Conservation (phyloP, 345 rosid species). For the Triadica sebifera region DNA sequence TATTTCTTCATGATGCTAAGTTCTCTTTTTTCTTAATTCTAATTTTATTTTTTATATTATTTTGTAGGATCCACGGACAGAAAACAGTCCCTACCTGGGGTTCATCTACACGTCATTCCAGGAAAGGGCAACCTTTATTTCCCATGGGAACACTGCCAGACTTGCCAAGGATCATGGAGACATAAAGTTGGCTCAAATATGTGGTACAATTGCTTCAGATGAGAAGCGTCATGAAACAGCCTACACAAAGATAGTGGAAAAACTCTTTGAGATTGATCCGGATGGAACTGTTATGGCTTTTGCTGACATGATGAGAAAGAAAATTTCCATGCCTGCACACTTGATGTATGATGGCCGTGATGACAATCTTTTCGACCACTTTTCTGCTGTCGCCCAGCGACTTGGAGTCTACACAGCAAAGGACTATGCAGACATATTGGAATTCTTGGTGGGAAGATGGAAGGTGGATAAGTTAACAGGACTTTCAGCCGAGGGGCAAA, state of each 20-base stretch:
- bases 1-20: neutral
- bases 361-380: conserved; percentile 69
- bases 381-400: conserved; percentile 79
- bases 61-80: conserved; percentile 72
- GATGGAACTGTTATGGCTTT: conserved; percentile 67
- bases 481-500: conserved; percentile 72
- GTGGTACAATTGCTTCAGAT: conserved; percentile 84
- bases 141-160: conserved; percentile 93
- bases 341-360: conserved; percentile 81
- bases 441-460: conserved; percentile 86
- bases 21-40: neutral
- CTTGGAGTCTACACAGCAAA: conserved; percentile 82
- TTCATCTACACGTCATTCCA: conserved; percentile 94
- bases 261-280: conserved; percentile 86
- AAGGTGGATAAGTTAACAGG: conserved; percentile 57
- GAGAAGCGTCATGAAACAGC: conserved; percentile 97
- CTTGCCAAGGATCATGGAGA: conserved; percentile 87
- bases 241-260: conserved; percentile 80
- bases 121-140: conserved; percentile 94
- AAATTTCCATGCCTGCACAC: conserved; percentile 94
- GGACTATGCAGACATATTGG: conserved; percentile 85
- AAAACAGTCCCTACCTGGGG: conserved; percentile 85
- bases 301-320: conserved; percentile 97
- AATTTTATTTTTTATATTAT: neutral
- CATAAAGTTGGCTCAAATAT: conserved; percentile 74